Evolutionary conservation across 2,329 filamentous ascomycete species (phyloP).

Genomic region (Fusarium globosum): DNA sequence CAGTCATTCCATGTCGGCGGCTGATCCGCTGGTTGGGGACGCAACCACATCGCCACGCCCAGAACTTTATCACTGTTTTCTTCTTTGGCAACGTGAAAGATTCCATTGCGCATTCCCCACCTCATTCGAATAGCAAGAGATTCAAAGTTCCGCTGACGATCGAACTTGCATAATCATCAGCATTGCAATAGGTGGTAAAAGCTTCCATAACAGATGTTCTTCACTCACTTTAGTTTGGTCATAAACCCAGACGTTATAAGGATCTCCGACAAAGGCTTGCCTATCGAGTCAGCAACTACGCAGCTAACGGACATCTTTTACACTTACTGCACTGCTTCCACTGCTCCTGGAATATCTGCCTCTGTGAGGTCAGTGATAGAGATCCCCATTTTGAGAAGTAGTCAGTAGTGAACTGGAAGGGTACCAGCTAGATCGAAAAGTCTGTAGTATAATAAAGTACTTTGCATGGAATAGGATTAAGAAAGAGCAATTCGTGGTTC

Average conservation of each 20-base stretch:
- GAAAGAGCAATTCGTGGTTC: too few relatives aligned
- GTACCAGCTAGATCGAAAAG: neutral
- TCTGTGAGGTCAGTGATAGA: conserved; percentile 66
- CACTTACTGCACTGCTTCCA: conserved; percentile 69
- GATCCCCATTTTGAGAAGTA: conserved; percentile 57
- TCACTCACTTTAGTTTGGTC: conserved; percentile 61
- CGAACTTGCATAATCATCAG: conserved; percentile 58
- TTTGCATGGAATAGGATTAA: neutral
- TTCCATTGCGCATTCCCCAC: conserved; percentile 76
- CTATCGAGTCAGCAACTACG: conserved; percentile 12
- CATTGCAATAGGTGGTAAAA: accelerated
- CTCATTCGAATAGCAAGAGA: conserved; percentile 73
- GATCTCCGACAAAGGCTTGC: conserved; percentile 72
- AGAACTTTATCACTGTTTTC: conserved; percentile 65
- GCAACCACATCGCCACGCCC: conserved; percentile 79
- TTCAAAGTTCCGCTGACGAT: conserved; percentile 67
- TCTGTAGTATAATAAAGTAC: too few relatives aligned
- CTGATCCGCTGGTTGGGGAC: conserved; percentile 60
- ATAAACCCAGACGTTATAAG: conserved; percentile 75
- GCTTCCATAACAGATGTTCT: too few relatives aligned
- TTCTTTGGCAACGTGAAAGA: conserved; percentile 77
- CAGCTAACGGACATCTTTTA: neutral
- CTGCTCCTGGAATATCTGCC: conserved; percentile 70
- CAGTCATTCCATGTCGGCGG: conserved; percentile 70
- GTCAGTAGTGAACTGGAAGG: too few relatives aligned